phyloP scores from a whole-genome alignment of 2,329 filamentous ascomycete species.

The Metarhizium sp. region DNA sequence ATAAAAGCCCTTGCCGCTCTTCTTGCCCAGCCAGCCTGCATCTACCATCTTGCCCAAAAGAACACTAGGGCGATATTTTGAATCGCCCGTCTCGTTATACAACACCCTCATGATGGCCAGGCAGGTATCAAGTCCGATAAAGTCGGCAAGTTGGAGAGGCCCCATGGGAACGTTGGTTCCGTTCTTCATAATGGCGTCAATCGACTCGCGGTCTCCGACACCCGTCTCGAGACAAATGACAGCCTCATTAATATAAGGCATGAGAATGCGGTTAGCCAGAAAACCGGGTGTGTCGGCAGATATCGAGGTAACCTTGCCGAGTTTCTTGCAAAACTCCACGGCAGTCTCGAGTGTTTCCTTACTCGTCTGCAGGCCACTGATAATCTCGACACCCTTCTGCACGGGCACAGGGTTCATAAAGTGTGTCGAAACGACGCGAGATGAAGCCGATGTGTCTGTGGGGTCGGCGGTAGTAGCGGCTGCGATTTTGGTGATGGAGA shows the following conservation, averaged over 20 bases:
- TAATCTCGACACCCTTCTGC: conserved; percentile 97
- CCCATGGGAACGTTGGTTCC: conserved; percentile 99
- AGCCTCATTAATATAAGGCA: conserved; percentile 99
- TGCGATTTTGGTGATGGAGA: conserved; percentile 93
- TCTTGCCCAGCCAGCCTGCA: conserved; percentile 96
- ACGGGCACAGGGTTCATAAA: conserved; percentile 99
- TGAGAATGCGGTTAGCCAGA: conserved; percentile 90
- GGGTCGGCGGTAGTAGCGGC: conserved; percentile 73
- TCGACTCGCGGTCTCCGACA: conserved; percentile 79
- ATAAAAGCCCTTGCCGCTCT: conserved; percentile 93
- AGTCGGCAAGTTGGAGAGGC: conserved; percentile 85
- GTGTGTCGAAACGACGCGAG: conserved; percentile 87
- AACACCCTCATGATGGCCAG: conserved; percentile 95
- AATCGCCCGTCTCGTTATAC: conserved; percentile 84
- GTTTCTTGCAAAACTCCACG: conserved; percentile 74
- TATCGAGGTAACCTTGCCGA: conserved; percentile 86
- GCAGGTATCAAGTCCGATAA: conserved; percentile 95
- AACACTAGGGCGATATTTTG: conserved; percentile 87
- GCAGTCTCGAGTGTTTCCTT: conserved; percentile 72
- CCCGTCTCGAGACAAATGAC: conserved; percentile 93
- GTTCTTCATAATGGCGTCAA: conserved; percentile 98
- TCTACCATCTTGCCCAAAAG: conserved; percentile 92
- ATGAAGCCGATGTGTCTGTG: conserved; percentile 69
- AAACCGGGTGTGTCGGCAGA: conserved; percentile 90
- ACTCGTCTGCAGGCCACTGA: conserved; percentile 86